Conservation (phyloP, 192 early-diverging fungal genomes). For the Coemansia sp. region DNA sequence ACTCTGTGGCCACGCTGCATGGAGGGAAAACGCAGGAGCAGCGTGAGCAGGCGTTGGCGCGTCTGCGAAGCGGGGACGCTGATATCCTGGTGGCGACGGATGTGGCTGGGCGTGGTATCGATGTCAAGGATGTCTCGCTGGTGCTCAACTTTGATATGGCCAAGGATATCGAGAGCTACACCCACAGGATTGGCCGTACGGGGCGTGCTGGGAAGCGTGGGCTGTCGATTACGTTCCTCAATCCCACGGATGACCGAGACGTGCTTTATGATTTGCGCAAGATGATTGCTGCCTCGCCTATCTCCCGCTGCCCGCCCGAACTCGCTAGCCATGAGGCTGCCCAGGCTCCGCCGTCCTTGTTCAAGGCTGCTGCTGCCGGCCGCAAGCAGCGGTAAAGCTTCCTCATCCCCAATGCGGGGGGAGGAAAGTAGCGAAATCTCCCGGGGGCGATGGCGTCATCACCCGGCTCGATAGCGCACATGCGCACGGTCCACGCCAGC, state of each 20-base stretch:
- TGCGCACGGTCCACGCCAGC: too few relatives aligned
- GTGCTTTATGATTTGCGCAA: constrained; percentile 78
- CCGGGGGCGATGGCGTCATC: too few relatives aligned
- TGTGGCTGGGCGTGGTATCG: constrained; percentile 98
- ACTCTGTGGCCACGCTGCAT: constrained; percentile 72
- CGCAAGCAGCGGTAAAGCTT: not conserved
- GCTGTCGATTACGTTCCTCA: constrained; percentile 83
- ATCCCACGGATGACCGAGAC: constrained; percentile 67
- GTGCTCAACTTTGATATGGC: constrained; percentile 99
- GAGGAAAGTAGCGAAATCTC: too few relatives aligned
- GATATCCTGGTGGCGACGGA: constrained; percentile 96
- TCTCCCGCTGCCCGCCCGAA: constrained; percentile 78
- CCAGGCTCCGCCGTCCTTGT: constrained; percentile 57
- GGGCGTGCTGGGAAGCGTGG: constrained; percentile 94
- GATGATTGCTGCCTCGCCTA: constrained; percentile 63
- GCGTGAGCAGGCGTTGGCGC: constrained; percentile 78
- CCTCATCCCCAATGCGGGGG: too few relatives aligned
- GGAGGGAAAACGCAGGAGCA: constrained; percentile 98
- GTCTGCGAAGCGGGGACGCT: constrained; percentile 73
- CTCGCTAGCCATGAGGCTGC: constrained; percentile 79
- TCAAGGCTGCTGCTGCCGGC: constrained; percentile 8
- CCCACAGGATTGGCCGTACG: constrained; percentile 97
- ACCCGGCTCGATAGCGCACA: too few relatives aligned
- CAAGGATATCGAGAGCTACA: constrained; percentile 97
- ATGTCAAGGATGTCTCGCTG: constrained; percentile 93